A percentile compares a stretch with the other conserved stretches of the same genome.
phyloP scores from a whole-genome alignment of 495 filamentous ascomycete genomes.

The Aspergillus bertholletiae region DNA sequence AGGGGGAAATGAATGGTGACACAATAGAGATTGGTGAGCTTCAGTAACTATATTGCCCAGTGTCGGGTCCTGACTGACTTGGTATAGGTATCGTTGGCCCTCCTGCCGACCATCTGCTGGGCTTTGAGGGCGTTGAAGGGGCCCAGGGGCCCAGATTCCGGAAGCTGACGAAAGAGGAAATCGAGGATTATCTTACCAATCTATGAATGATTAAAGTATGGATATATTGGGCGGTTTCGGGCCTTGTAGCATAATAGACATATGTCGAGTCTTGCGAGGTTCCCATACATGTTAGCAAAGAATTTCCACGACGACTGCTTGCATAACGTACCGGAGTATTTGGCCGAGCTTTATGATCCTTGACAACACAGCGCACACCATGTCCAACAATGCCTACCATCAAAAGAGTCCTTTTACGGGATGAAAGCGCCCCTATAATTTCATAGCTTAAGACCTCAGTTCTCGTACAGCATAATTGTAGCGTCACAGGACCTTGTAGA shows the following conservation, averaged over 20 bases:
- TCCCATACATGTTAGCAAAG: slow-evolving; percentile 11
- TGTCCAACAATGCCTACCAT: not conserved
- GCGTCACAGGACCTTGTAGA: not conserved
- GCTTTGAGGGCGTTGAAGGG: slow-evolving; percentile 87
- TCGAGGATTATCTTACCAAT: slow-evolving; percentile 98
- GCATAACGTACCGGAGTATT: not conserved
- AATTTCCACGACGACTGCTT: not conserved
- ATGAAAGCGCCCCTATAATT: not conserved
- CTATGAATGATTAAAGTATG: slow-evolving; percentile 50
- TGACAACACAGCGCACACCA: not conserved
- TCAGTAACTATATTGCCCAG: not conserved
- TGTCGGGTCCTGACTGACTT: slow-evolving; percentile 27
- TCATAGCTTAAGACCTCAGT: not conserved
- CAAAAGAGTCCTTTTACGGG: not conserved
- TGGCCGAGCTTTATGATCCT: not conserved
- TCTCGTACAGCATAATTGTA: not conserved
- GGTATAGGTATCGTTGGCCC: slow-evolving; percentile 84
- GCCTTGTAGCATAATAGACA: slow-evolving; percentile 26
- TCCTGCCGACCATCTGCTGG: slow-evolving; percentile 87
- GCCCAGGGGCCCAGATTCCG: slow-evolving; percentile 89
- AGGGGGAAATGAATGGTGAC: slow-evolving; percentile 98
- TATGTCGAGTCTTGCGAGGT: slow-evolving; percentile 22
- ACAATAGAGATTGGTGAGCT: slow-evolving; percentile 94
- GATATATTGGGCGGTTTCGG: slow-evolving; percentile 4
- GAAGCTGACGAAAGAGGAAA: slow-evolving; percentile 94